Base-by-base conservation (phyloP, 1,284 basidiomycete species). In the Leccinum griseonigrum region DNA sequence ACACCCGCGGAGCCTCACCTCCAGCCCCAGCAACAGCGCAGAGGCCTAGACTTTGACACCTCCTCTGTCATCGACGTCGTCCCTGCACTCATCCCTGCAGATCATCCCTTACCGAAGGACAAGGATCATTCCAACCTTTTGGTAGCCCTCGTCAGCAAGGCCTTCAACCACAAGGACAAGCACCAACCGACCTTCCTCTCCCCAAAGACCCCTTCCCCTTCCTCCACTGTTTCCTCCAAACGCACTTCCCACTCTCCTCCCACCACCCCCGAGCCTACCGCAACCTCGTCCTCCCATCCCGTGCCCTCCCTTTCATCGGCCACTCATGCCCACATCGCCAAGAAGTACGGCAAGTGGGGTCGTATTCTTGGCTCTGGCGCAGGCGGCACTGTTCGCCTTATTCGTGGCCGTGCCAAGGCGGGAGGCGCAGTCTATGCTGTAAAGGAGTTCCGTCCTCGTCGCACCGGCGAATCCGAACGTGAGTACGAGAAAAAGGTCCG, bases 331-430 rank as follows among this genome's bases (percentile, higher is more conserved):
- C 94, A 97, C 73, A 81, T 99, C 62, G 83, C 92, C 52, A 98
- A 99, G 80, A 98, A 98, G 83, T 99, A 99, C 71, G 97, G 97
- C 66, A 99, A 99, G 76, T 98, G 97, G 94, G 97, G 97, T 58
- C 89, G 94, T 61, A 88, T 97, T 13, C 85, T 99, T 13, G 97
- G 97, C 14, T 94, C 91, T 11, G 97, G 97, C 53, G 97, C 97
- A 1, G 97, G 97, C 43, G 97, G 97, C 32, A 99, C 97, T 0
- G 97, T 99, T 48, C 87, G 97, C 52, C 84, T 99, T 65, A 97
- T 99, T 79, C 97, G 96, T 79, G 90, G 89, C 61, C 85, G 81
- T 69, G 77, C 74, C 66, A 96, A 95, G 81, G 85, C 84, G 34
- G 92, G 92, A 53, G 89, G 90, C 22, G 82, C 84, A 54, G 90